Evolutionary conservation across 2,329 filamentous ascomycete genomes (phyloP).

Genomic region (Cladosporium sp.): DNA sequence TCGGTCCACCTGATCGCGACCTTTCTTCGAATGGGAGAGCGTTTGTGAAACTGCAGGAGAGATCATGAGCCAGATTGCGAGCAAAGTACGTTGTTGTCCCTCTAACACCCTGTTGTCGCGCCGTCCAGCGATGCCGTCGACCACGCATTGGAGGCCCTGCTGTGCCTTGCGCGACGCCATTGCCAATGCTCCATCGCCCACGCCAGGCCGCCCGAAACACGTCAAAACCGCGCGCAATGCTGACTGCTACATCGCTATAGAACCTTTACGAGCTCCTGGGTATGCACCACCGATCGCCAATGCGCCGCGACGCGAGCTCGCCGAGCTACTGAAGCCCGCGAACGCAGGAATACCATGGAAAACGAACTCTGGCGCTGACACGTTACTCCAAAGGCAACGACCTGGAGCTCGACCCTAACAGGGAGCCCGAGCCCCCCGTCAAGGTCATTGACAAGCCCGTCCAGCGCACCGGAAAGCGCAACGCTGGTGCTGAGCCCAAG

Average conservation of each 20-base stretch:
- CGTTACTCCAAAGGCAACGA: slow-evolving; percentile 59
- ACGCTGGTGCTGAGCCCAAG: slow-evolving; percentile 73
- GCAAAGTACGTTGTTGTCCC: slow-evolving; percentile 26
- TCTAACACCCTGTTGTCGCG: slow-evolving; percentile 13
- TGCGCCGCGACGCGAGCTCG: slow-evolving; percentile 8
- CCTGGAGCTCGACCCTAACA: slow-evolving; percentile 70
- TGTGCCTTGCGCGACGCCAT: slow-evolving; percentile 22
- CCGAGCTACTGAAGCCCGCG: slow-evolving; percentile 20
- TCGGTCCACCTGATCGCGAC: slow-evolving; percentile 16
- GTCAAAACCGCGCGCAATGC: slow-evolving; percentile 11
- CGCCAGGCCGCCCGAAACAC: background rate
- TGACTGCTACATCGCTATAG: slow-evolving; percentile 49
- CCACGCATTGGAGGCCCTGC: slow-evolving; percentile 3
- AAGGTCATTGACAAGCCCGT: slow-evolving; percentile 86
- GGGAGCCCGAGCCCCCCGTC: slow-evolving; percentile 72
- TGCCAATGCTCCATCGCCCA: slow-evolving; percentile 12
- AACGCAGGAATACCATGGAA: slow-evolving; percentile 4
- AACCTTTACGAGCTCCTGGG: slow-evolving; percentile 98
- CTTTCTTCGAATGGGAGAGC: slow-evolving; percentile 18
- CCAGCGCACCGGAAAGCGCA: slow-evolving; percentile 80
- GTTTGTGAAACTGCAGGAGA: slow-evolving; percentile 20
- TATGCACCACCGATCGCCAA: slow-evolving; percentile 49
- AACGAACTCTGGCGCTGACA: slow-evolving; percentile 13
- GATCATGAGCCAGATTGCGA: slow-evolving; percentile 28
- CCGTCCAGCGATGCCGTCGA: background rate